Evolutionary conservation across 2,329 filamentous ascomycete genomes (phyloP).

Genomic region (Periconia sp.): DNA sequence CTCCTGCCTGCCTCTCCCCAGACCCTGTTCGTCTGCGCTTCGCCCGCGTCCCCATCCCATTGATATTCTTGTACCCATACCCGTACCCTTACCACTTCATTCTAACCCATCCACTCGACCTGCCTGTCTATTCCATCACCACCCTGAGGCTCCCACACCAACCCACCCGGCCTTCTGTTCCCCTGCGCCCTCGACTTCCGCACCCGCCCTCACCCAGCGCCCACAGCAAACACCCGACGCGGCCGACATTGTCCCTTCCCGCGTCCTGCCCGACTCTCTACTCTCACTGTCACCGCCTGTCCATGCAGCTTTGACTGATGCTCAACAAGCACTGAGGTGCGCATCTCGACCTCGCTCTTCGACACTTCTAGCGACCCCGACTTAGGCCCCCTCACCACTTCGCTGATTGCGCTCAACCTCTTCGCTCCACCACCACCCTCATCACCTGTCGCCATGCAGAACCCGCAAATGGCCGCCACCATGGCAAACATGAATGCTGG

Average conservation of each 20-base stretch:
- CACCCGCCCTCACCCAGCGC: slow-evolving; percentile 1
- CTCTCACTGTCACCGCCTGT: slow-evolving; percentile 28
- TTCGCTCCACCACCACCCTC: slow-evolving; percentile 13
- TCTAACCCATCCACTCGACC: slow-evolving; percentile 4
- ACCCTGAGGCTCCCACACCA: background rate
- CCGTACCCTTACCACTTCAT: slow-evolving; percentile 7
- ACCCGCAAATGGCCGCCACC: slow-evolving; percentile 65
- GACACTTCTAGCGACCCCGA: slow-evolving; percentile 11
- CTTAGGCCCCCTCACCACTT: slow-evolving; percentile 10
- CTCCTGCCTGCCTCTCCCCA: slow-evolving; percentile 14
- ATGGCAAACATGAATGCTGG: slow-evolving; percentile 60
- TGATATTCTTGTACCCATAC: slow-evolving; percentile 14
- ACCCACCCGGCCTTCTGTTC: background rate
- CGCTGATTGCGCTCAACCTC: slow-evolving; percentile 15
- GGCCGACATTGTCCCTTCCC: slow-evolving; percentile 9
- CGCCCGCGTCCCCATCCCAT: slow-evolving; percentile 5
- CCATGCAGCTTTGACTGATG: slow-evolving; percentile 32
- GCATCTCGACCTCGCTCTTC: slow-evolving; percentile 16
- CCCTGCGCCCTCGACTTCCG: background rate
- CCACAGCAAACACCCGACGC: slow-evolving; percentile 16
- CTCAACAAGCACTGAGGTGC: slow-evolving; percentile 29
- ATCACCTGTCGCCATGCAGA: slow-evolving; percentile 35
- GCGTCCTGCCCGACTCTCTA: slow-evolving; percentile 12
- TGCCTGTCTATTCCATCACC: slow-evolving; percentile 5
- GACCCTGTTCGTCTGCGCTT: slow-evolving; percentile 18